Conservation (phyloP, 2,329 filamentous ascomycete species). For the Albifimbria verrucaria region DNA sequence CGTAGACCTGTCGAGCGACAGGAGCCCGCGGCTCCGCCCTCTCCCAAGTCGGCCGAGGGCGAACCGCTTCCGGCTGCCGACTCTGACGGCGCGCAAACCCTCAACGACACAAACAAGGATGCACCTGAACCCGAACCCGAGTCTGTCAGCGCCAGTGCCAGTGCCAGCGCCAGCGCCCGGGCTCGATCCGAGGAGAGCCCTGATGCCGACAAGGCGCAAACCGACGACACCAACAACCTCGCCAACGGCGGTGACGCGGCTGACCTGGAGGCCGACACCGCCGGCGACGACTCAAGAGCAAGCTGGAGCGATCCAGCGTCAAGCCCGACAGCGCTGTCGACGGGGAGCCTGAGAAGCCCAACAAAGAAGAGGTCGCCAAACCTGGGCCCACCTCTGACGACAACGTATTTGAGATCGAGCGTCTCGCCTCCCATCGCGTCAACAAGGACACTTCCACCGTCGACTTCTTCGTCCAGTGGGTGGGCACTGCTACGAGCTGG, state of each 20-base stretch:
- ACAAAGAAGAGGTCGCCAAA: not conserved
- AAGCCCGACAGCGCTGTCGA: not conserved
- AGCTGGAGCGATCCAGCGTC: too few species aligned
- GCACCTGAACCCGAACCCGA: not conserved
- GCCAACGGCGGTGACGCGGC: not conserved
- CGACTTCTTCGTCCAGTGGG: constrained; percentile 1
- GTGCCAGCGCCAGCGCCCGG: too few species aligned
- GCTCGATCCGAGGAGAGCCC: too few species aligned
- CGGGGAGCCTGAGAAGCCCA: not conserved
- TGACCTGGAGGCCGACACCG: not conserved
- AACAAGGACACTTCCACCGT: constrained; percentile 1
- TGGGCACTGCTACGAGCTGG: constrained; percentile 1
- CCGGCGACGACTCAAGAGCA: not conserved
- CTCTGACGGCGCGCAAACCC: too few species aligned
- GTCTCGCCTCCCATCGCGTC: constrained; percentile 1
- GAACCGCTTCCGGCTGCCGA: too few species aligned
- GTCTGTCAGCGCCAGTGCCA: too few species aligned
- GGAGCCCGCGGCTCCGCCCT: too few species aligned
- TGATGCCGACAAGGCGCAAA: not conserved
- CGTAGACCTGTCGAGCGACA: too few species aligned
- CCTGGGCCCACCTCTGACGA: not conserved
- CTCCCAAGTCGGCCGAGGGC: too few species aligned
- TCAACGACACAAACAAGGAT: too few species aligned
- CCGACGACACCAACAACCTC: not conserved
- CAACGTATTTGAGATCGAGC: not conserved